Evolutionary conservation across 2,329 filamentous ascomycete genomes (phyloP).

Genomic region (Penicillium sp.): DNA sequence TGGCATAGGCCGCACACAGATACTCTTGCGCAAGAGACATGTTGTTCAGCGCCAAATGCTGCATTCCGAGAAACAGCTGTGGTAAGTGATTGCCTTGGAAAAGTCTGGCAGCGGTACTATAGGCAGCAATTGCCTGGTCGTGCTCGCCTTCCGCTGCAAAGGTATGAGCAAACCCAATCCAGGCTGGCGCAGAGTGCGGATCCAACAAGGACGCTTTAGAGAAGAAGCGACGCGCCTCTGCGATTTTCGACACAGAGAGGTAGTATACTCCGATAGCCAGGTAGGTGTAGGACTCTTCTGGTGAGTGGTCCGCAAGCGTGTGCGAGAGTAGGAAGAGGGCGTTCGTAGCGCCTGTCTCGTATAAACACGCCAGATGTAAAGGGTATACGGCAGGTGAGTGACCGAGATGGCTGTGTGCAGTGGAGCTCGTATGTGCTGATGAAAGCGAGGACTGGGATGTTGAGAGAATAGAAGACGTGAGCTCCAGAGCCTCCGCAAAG

Average conservation of each 20-base stretch:
- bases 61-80: conserved; percentile 96
- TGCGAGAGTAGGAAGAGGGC: conserved; percentile 90
- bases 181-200: conserved; percentile 93
- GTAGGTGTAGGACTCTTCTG: conserved; percentile 89
- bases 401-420: conserved; percentile 45
- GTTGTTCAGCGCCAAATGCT: conserved; percentile 95
- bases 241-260: conserved; percentile 83
- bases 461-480: conserved; percentile 82
- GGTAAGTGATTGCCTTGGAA: conserved; percentile 98
- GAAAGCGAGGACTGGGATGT: conserved; percentile 85
- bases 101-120: conserved; percentile 89
- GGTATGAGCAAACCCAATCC: conserved; percentile 98
- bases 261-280: conserved; percentile 96
- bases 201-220: conserved; percentile 98
- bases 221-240: conserved; percentile 93
- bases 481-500: conserved; percentile 81
- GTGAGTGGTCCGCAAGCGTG: conserved; percentile 88
- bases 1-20: conserved; percentile 81
- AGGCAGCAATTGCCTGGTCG: conserved; percentile 96
- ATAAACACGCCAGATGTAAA: conserved; percentile 86
- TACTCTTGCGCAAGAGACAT: conserved; percentile 94
- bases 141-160: conserved; percentile 98
- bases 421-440: conserved; percentile 30
- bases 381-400: conserved; percentile 70
- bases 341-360: conserved; percentile 85